Base-by-base conservation (phyloP, 495 filamentous ascomycete genomes). In the Alectoria sarmentosa region DNA sequence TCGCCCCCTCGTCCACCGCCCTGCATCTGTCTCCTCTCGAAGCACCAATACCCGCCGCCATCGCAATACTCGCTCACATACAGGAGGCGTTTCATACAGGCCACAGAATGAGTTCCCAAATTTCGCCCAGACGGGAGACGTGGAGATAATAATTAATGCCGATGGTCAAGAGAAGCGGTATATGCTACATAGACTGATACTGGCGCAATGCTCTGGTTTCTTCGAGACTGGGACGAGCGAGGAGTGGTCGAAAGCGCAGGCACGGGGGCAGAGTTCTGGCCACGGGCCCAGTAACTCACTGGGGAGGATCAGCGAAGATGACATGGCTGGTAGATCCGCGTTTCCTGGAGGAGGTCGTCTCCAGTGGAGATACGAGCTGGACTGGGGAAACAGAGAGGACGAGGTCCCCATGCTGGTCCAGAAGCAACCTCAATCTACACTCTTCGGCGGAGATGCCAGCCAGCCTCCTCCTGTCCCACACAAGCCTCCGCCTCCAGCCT, bases 61-160 rank as follows among this genome's bases (percentile, higher is more conserved):
- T 69, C 85, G 90, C 56, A 87, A 88, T 63, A 85, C 86, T 75
- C 88, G 90, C 60, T 94, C 90, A 26, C 89, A 92, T 71, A 84
- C 88, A 74, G 91, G 91, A 46, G 89, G 89, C 68, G 78, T 80
- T 55, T 80, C 84, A 17, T 88, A 87, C 73, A 76, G 84, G 46
- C 83, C 88, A 55, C 88, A 90, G 73, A 96, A 96, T 72, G 91
- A 96, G 67, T 97, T 96, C 72, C 92, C 92, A 37, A 79, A 93
- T 66, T 97, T 97, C 76, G 88, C 86, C 48, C 87, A 95, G 66
- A 91, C 87, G 32, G 92, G 92, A 71, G 91, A 96, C 74, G 90
- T 95, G 68, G 92, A 96, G 78, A 90, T 96, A 66, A 71, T 93
- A 46, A 86, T 96, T 65, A 80, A 82, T 65, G 85, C 82, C 28